phyloP scores from a whole-genome alignment of 805 yeast species.

The Starmerella sp. region DNA sequence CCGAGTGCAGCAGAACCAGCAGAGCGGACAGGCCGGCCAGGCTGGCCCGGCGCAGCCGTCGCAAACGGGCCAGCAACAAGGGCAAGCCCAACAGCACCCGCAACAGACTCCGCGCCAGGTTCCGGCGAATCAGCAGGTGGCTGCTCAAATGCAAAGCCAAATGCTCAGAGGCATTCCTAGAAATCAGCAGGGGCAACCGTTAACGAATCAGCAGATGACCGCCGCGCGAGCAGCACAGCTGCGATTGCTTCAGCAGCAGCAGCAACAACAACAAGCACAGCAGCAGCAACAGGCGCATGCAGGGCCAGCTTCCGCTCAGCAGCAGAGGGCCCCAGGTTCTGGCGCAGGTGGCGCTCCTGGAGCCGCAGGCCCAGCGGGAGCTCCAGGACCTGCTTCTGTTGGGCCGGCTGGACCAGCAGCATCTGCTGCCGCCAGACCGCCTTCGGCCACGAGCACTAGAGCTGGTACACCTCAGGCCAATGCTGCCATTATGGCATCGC shows the following conservation, averaged over 20 bases:
- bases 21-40: neutral
- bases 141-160: slow-evolving; percentile 13
- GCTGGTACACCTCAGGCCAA: slow-evolving; percentile 2
- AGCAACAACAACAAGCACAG: neutral
- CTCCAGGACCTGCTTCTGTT: no score
- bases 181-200: slow-evolving; percentile 17
- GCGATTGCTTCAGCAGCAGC: slow-evolving; percentile 10
- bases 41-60: neutral
- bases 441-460: neutral
- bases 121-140: slow-evolving; percentile 19
- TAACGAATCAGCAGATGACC: slow-evolving; percentile 6
- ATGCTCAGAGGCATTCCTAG: slow-evolving; percentile 17
- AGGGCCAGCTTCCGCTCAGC: neutral
- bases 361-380: neutral
- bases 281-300: slow-evolving; percentile 1
- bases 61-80: neutral
- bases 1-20: slow-evolving; percentile 13
- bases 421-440: neutral
- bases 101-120: slow-evolving; percentile 13
- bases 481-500: neutral
- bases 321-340: neutral
- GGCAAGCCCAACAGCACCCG: neutral
- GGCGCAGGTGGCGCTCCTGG: neutral
- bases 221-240: slow-evolving; percentile 18
- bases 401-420: neutral